phyloP scores from a whole-genome alignment of 1,139 yeast species.

The Hyphopichia wangnamkhiaoensis region DNA sequence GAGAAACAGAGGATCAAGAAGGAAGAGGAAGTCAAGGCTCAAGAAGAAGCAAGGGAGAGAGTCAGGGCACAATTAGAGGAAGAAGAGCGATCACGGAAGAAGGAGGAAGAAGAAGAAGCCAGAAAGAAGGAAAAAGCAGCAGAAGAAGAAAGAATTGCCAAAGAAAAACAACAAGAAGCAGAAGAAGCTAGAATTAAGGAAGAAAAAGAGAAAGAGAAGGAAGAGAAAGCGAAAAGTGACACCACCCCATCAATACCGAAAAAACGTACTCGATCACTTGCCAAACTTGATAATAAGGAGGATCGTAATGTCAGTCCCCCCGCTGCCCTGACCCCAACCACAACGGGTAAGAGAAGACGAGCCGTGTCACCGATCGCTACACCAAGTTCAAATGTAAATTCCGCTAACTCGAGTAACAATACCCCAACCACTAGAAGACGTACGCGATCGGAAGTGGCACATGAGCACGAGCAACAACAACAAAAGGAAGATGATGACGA shows the following conservation, averaged over 20 bases:
- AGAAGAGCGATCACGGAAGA: no score
- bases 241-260: constrained; percentile 17
- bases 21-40: constrained; percentile 1
- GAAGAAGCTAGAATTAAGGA: not conserved
- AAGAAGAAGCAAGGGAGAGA: no score
- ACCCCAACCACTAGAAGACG: constrained; percentile 18
- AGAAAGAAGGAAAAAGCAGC: not conserved
- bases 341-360: constrained; percentile 12
- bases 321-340: constrained; percentile 5
- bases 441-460: constrained; percentile 29
- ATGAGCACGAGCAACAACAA: constrained; percentile 14
- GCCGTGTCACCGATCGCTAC: constrained; percentile 9
- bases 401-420: not conserved
- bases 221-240: not conserved
- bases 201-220: constrained; percentile 5
- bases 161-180: not conserved
- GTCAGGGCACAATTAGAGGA: no score
- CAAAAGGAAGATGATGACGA: constrained; percentile 8
- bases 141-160: not conserved
- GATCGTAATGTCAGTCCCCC: constrained; percentile 10
- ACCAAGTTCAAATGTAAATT: not conserved
- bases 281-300: constrained; percentile 21
- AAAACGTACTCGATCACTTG: constrained; percentile 30
- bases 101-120: not conserved
- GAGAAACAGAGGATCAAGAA: not conserved